Conservation (phyloP, 1,284 basidiomycete species). For the Mrakiaceae sp. region DNA sequence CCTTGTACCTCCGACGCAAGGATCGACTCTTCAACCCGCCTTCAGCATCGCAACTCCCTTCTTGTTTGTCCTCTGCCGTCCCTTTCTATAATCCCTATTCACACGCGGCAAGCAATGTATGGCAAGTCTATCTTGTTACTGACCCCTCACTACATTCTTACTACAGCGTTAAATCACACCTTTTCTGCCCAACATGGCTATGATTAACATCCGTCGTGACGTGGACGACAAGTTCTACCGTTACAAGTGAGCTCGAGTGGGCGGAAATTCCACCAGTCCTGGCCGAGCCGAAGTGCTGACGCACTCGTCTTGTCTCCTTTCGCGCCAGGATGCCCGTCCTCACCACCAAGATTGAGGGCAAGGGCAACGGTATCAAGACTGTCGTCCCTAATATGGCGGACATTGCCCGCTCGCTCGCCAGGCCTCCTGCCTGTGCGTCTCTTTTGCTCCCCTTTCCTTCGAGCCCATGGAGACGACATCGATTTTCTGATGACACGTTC, state of each 20-base stretch:
- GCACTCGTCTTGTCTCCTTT: neutral
- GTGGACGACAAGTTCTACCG: constrained; percentile 84
- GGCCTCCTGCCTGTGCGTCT: constrained; percentile 64
- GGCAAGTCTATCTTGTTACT: neutral
- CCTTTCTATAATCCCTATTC: neutral
- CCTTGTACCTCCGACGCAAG: neutral
- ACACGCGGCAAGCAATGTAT: neutral
- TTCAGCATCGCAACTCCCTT: no score
- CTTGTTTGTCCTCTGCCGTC: neutral
- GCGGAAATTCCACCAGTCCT: neutral
- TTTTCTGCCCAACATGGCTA: constrained; percentile 56
- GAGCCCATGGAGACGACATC: neutral
- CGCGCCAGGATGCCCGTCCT: constrained; percentile 77
- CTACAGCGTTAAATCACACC: constrained; percentile 11
- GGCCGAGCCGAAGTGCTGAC: neutral
- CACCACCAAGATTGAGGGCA: constrained; percentile 94
- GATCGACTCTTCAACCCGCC: no score
- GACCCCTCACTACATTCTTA: neutral
- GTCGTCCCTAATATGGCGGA: constrained; percentile 98
- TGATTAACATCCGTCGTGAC: constrained; percentile 94
- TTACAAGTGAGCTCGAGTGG: constrained; percentile 30
- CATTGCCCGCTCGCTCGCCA: constrained; percentile 86
- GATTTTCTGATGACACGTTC: neutral
- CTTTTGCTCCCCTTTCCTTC: neutral
- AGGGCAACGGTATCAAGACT: constrained; percentile 99